These are phyloP conservation scores for Candida tetrigidarum DNA, from an alignment of 1,139 yeast genomes.

Conservation along the genomic window DNA sequence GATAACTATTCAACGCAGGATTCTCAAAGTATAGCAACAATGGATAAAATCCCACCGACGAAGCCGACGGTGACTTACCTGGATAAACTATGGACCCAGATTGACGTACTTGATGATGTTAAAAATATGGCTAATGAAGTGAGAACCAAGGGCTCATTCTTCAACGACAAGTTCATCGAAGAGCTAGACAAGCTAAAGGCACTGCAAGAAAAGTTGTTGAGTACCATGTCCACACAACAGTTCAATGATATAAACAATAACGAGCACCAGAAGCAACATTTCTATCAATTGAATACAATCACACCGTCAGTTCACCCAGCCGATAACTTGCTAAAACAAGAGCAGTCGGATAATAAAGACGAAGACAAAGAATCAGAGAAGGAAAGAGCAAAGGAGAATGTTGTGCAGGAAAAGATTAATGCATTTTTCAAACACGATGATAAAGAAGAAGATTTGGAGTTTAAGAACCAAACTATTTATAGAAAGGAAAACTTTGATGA, in stretches of 20 bases:
- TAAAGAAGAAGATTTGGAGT: slow-evolving; percentile 19
- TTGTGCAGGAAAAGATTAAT: slow-evolving; percentile 21
- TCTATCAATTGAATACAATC: slow-evolving; percentile 18
- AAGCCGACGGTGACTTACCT: slow-evolving; percentile 60
- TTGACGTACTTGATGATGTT: slow-evolving; percentile 86
- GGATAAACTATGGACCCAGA: slow-evolving; percentile 86
- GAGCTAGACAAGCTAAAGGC: slow-evolving; percentile 59
- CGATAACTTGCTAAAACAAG: slow-evolving; percentile 12
- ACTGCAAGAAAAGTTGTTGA: slow-evolving; percentile 64
- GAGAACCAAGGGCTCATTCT: slow-evolving; percentile 56
- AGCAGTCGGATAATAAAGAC: slow-evolving; percentile 12
- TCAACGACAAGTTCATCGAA: slow-evolving; percentile 61
- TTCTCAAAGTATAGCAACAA: slow-evolving; percentile 36
- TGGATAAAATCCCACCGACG: slow-evolving; percentile 51
- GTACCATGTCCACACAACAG: slow-evolving; percentile 53
- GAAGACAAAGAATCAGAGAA: slow-evolving; percentile 16
- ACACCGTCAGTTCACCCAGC: slow-evolving; percentile 9
- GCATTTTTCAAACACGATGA: slow-evolving; percentile 26
- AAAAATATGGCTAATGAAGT: slow-evolving; percentile 64
- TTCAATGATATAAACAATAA: slow-evolving; percentile 20
- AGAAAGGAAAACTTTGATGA: slow-evolving; percentile 44
- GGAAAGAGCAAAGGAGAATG: slow-evolving; percentile 11
- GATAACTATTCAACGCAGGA: slow-evolving; percentile 21
- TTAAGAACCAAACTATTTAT: slow-evolving; percentile 19
- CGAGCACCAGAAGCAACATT: slow-evolving; percentile 39